Evolutionary conservation across 1,139 yeast species (phyloP).

Genomic region (Zygosaccharomyces sapae): DNA sequence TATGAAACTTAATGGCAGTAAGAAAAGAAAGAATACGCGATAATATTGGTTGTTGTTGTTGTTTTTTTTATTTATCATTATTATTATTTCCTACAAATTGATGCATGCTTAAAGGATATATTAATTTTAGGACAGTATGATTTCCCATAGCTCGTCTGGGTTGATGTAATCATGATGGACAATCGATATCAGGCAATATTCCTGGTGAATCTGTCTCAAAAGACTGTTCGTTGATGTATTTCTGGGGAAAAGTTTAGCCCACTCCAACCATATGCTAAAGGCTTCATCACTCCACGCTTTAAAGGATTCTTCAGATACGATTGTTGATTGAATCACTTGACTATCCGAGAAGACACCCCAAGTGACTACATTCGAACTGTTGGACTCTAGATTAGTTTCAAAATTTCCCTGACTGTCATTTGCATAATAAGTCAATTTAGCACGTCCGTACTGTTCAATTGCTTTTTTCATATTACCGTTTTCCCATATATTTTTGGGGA

Average conservation of each 20-base stretch:
- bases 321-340: conserved; percentile 83
- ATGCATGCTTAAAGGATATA: conserved; percentile 1
- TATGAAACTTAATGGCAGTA: conserved; percentile 5
- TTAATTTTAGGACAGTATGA: conserved; percentile 37
- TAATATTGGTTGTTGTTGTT: neutral
- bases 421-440: conserved; percentile 50
- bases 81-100: neutral
- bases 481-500: conserved; percentile 68
- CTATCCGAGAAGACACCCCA: conserved; percentile 95
- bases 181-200: conserved; percentile 73
- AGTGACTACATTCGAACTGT: conserved; percentile 74
- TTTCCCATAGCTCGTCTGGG: conserved; percentile 74
- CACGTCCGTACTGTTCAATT: conserved; percentile 43
- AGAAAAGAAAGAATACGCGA: conserved; percentile 19
- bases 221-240: conserved; percentile 49
- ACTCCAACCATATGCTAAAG: conserved; percentile 82
- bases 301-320: conserved; percentile 82
- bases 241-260: conserved; percentile 72
- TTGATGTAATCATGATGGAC: conserved; percentile 80
- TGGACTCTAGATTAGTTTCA: conserved; percentile 52
- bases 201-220: conserved; percentile 55
- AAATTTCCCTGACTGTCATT: conserved; percentile 62
- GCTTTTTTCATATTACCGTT: conserved; percentile 45
- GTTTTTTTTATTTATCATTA: neutral
- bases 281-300: conserved; percentile 95